Conservation (phyloP, 208 protist species). For the Trypanosoma caninum region DNA sequence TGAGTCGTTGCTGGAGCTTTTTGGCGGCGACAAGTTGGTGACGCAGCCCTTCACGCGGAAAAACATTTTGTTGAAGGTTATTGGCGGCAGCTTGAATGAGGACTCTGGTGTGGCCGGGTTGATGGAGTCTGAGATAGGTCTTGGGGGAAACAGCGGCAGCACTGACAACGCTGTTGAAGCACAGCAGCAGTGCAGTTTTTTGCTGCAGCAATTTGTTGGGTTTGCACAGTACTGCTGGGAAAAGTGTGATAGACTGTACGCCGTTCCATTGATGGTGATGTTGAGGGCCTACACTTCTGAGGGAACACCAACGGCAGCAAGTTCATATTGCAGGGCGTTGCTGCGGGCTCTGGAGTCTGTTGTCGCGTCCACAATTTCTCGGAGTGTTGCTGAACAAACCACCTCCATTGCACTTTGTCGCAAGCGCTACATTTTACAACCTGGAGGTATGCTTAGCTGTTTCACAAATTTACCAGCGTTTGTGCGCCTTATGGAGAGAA, state of each 20-base stretch:
- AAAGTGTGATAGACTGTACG: constrained; percentile 81
- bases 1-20: constrained; percentile 73
- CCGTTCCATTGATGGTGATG: constrained; percentile 76
- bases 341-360: constrained; percentile 57
- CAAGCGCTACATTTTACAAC: constrained; percentile 57
- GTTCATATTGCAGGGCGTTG: constrained; percentile 63
- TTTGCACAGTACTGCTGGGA: constrained; percentile 56
- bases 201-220: constrained; percentile 45
- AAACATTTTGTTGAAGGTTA: too few species aligned
- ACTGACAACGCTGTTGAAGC: not conserved
- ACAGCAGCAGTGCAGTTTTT: constrained; percentile 25
- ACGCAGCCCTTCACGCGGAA: not conserved
- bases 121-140: not conserved
- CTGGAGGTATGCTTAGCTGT: constrained; percentile 75
- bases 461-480: constrained; percentile 79
- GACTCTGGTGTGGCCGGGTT: too few species aligned
- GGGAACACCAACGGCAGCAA: constrained; percentile 29
- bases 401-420: constrained; percentile 73
- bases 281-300: constrained; percentile 50
- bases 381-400: constrained; percentile 81
- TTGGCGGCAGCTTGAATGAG: too few species aligned
- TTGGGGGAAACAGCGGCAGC: constrained; percentile 20
- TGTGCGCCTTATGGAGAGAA: constrained; percentile 63
- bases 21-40: constrained; percentile 45
- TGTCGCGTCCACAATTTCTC: constrained; percentile 53